Base-by-base conservation (phyloP, 2,329 filamentous ascomycete genomes). In the Hymenoscyphus occultus region DNA sequence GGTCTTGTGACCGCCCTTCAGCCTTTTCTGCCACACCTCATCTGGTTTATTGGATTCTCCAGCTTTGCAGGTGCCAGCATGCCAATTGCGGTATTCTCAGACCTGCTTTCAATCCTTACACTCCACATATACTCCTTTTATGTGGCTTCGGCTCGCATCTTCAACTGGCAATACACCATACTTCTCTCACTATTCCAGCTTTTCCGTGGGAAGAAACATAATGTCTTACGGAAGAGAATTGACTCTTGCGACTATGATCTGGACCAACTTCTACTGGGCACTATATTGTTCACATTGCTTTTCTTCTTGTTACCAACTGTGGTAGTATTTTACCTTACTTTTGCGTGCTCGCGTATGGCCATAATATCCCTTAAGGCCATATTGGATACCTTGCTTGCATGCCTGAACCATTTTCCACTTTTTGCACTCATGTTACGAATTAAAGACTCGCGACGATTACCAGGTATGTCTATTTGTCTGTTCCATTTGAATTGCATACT, bases 181-280 rank as follows among this genome's bases (percentile, higher is more conserved):
- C 90, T 99, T 69, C 89, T 94, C 70, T 98, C 94, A 12, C 87
- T 99, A n/a, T 99, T 99, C 78, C 96, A 99, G 76, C 87, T 99
- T 10, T 99, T 99, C 76, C 91, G 94, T 39, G 96, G 95, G 65
- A 98, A 97, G 81, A 99, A 99, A 78, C 90, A 96, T 75, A 99
- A 99, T 71, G 90, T 99, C 16, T 85, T 99, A 28, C 90, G 96
- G 67, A 97, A 97, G 75, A 93, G 95, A 78, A 98, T 99, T 73
- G 95, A 99, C 76, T 97, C 93, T 58, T 99, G 95, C 82, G 95
- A 98, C 79, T 99, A 99, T 79, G 95, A 98, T 76, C 85, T 99
- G 31, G 95, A 99, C 76, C 96, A 99, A 78, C 86, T 99, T 3
- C 87, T 99, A 6, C 88, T 99, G 7, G 95, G 95, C 67, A 99